Percentiles rank a stretch among this genome's conserved stretches.
Evolutionary conservation across 2,329 filamentous ascomycete species (phyloP).

Genomic region (Cercospora berteroae): DNA sequence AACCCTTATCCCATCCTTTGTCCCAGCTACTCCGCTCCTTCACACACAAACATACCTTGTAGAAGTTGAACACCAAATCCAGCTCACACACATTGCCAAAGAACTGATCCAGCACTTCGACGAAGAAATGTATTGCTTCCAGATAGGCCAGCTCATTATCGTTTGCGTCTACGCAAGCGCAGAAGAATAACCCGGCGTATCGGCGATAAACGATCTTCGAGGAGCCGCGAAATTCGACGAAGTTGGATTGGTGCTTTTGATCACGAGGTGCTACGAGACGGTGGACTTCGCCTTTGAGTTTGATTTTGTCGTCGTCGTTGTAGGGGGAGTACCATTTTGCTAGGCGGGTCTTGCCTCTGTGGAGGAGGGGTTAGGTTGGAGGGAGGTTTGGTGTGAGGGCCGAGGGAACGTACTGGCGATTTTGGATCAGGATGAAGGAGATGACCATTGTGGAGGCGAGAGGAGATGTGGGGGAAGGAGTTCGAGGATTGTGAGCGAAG

Average conservation of each 20-base stretch:
- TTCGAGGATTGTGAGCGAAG: not conserved
- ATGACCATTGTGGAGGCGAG: conserved; percentile 57
- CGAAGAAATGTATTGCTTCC: conserved; percentile 98
- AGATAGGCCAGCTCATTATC: conserved; percentile 97
- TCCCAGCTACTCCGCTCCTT: too few species aligned
- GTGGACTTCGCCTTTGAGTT: conserved; percentile 98
- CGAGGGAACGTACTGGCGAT: conserved; percentile 64
- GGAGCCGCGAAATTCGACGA: conserved; percentile 87
- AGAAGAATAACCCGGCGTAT: conserved; percentile 98
- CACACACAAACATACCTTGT: conserved; percentile 52
- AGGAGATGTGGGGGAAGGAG: not conserved
- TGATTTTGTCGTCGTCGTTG: conserved; percentile 98
- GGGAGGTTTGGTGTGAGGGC: not conserved
- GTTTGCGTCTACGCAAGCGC: conserved; percentile 97
- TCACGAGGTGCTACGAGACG: conserved; percentile 95
- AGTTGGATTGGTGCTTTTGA: conserved; percentile 99
- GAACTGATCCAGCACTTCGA: conserved; percentile 96
- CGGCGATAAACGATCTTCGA: conserved; percentile 95
- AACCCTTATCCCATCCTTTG: conserved; percentile 24
- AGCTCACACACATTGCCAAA: conserved; percentile 99
- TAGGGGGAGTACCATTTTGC: conserved; percentile 99
- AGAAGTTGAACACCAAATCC: conserved; percentile 76
- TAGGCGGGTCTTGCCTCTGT: conserved; percentile 92
- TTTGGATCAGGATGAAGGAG: conserved; percentile 87
- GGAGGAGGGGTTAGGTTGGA: conserved; percentile 24